A percentile compares a stretch with the other conserved stretches of the same genome.
These are phyloP conservation scores for Rutidosis leptorrhynchoides DNA, from an alignment of 129 eudicot species.

Conservation along the genomic window DNA sequence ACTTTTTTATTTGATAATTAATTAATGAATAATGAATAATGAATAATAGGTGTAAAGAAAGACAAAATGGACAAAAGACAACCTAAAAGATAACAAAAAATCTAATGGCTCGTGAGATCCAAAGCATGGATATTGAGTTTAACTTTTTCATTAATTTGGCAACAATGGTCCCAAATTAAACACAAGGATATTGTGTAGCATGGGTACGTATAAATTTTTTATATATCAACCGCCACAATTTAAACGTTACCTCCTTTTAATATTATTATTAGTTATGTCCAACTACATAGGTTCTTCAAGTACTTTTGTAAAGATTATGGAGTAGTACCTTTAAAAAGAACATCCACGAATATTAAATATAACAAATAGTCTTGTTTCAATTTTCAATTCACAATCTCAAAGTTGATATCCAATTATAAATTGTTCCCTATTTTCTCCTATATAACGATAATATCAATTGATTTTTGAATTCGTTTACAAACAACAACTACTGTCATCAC, in stretches of 20 bases:
- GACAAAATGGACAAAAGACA: conserved; percentile 5
- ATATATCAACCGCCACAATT: conserved; percentile 1
- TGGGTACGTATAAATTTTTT: conserved; percentile 25
- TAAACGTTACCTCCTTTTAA: not conserved
- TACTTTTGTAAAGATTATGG: too few species aligned
- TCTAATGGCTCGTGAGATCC: conserved; percentile 28
- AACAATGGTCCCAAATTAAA: conserved; percentile 33
- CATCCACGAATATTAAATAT: too few species aligned
- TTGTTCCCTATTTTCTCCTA: not conserved
- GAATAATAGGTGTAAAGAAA: conserved; percentile 9
- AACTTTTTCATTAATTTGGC: conserved; percentile 20
- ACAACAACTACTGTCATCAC: not conserved
- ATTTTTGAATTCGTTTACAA: not conserved
- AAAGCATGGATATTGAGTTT: conserved; percentile 20
- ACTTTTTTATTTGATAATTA: too few species aligned
- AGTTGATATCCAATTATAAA: not conserved
- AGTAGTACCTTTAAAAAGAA: too few species aligned
- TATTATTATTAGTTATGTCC: not conserved
- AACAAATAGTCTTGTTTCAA: too few species aligned
- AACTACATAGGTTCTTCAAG: not conserved
- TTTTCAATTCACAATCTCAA: too few species aligned
- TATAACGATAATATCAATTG: not conserved
- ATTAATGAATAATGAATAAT: not conserved
- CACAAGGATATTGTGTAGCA: conserved; percentile 31
- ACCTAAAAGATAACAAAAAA: conserved; percentile 16